Conservation (phyloP, 2,329 filamentous ascomycete species). For the Pseudopithomyces maydicus region DNA sequence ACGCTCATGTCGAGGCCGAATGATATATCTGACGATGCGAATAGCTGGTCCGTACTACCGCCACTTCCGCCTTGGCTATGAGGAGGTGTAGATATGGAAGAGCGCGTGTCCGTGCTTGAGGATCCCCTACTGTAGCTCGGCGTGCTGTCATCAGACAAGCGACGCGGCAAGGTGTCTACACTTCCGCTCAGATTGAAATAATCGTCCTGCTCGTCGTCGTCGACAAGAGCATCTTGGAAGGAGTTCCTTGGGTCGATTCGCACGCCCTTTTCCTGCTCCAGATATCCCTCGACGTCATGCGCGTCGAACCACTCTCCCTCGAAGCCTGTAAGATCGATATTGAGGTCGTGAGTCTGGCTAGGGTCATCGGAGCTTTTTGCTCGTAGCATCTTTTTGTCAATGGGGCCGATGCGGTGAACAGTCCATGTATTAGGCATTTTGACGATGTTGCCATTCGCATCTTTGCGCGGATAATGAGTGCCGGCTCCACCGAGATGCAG, state of each 20-base stretch:
- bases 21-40: conserved; percentile 13
- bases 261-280: conserved; percentile 65
- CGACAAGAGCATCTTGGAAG: conserved; percentile 59
- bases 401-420: conserved; percentile 38
- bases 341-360: conserved; percentile 51
- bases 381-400: conserved; percentile 33
- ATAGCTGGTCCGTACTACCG: neutral
- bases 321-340: conserved; percentile 65
- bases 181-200: neutral
- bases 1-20: conserved; percentile 33
- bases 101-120: neutral
- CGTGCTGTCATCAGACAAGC: conserved; percentile 4
- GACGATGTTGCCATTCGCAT: conserved; percentile 43
- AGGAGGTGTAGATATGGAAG: conserved; percentile 4
- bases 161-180: neutral
- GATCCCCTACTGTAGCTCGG: neutral
- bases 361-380: conserved; percentile 30
- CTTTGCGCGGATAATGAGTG: conserved; percentile 62
- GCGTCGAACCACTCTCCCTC: conserved; percentile 78
- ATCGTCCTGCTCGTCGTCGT: conserved; percentile 21
- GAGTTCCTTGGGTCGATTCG: conserved; percentile 65
- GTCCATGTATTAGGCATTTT: conserved; percentile 39
- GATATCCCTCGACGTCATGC: conserved; percentile 76
- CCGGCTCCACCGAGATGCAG: conserved; percentile 71
- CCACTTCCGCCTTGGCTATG: neutral